A percentile compares a stretch with the other conserved stretches of the same genome.
These are phyloP conservation scores for Brassica napus DNA, from an alignment of 345 rosid species.

Conservation along the genomic window DNA sequence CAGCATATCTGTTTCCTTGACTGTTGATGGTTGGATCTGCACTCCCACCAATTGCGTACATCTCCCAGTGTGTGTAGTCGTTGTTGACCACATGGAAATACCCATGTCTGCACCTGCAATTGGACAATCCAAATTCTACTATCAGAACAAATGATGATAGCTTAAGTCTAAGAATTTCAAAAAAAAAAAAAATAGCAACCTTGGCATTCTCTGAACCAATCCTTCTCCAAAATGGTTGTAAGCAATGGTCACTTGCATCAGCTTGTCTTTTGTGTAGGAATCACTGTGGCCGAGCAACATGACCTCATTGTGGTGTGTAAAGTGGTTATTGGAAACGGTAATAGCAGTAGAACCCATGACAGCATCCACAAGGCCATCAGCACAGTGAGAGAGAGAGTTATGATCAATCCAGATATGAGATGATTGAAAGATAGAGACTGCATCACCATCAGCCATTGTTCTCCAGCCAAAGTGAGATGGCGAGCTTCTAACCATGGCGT, in stretches of 20 bases:
- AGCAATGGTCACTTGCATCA: slow-evolving; percentile 92
- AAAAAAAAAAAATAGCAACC: slow-evolving; percentile 29
- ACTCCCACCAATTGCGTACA: slow-evolving; percentile 98
- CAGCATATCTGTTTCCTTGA: slow-evolving; percentile 89
- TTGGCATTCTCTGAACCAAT: slow-evolving; percentile 95
- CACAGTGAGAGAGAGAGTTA: slow-evolving; percentile 87
- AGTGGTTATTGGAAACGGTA: slow-evolving; percentile 83
- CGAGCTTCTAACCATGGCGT: slow-evolving; percentile 89
- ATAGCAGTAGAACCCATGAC: slow-evolving; percentile 94
- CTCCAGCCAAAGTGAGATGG: slow-evolving; percentile 87
- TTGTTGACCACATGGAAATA: slow-evolving; percentile 97
- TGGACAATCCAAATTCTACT: background rate
- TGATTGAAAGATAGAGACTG: slow-evolving; percentile 78
- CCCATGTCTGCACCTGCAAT: slow-evolving; percentile 86
- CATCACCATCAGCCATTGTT: slow-evolving; percentile 94
- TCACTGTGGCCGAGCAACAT: slow-evolving; percentile 46
- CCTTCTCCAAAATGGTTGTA: slow-evolving; percentile 95
- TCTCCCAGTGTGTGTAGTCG: slow-evolving; percentile 97
- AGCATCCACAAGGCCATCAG: slow-evolving; percentile 96
- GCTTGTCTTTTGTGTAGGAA: slow-evolving; percentile 76
- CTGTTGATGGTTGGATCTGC: slow-evolving; percentile 92
- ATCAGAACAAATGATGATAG: background rate
- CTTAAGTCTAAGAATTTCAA: background rate
- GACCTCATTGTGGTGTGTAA: slow-evolving; percentile 95
- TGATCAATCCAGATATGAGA: slow-evolving; percentile 94